Base-by-base conservation (phyloP, 768 basidiomycete genomes). In the Hypholoma fasciculare region DNA sequence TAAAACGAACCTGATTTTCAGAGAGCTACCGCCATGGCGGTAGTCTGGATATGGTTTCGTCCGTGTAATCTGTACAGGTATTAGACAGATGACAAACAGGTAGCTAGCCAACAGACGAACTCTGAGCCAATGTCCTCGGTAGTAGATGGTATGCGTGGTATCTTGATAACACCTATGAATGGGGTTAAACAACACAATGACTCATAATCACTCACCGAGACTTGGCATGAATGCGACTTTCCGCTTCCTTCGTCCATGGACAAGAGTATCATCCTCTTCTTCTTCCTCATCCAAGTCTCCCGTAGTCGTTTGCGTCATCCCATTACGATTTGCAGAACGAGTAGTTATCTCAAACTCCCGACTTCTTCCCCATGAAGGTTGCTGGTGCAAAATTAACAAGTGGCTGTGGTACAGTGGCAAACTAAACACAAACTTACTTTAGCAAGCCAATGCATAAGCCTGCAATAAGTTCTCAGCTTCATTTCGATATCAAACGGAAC, bases 311-410 rank as follows among this genome's bases (percentile, higher is more conserved):
- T 87, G 81, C 50, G 79, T 85, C 63, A 92, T 74, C 49, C 84
- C 83, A 60, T 80, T 83, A 42, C 89, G 84, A 52, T 83, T 81
- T 16, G 83, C 76, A 6, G 89, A 81, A 49, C 91, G 88, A 13
- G 92, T 94, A 13, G 90, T 93, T 61, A 94, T 93, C 71, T 94
- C 92, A 68, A 94, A 94, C 71, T 94, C 92, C 46, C 92, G 82
- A 71, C 90, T 92, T 48, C 88, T 84, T 7, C 90, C 90, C 90
- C 92, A 94, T 20, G 92, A 89, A 12, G 92, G 92, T 88, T 94
- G 92, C 92, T 94, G 71, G 59, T 64, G 51, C 43, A 49, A 54
- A 39, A 42, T 26, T 60, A 9, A 58, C 47, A 40, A 38, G n/a
- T 4, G 20, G 27, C 19, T 5, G 17, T 36, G 30, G 30, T 12